These are phyloP conservation scores for Metschnikowia rubicola DNA, from an alignment of 805 yeast species.

Conservation along the genomic window DNA sequence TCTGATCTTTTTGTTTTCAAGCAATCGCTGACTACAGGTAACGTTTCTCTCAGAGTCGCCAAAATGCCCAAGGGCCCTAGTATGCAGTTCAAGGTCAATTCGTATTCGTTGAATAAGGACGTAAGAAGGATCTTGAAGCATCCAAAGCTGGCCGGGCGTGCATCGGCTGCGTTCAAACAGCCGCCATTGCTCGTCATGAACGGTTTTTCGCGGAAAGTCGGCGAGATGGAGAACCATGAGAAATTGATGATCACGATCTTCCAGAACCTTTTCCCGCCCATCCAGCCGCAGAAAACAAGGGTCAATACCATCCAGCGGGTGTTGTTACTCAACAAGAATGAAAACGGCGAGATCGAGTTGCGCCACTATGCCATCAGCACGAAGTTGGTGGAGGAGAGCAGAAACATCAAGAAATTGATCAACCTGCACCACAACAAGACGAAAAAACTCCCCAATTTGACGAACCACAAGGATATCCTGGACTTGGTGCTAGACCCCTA, in stretches of 20 bases:
- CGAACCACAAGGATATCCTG: constrained; percentile 67
- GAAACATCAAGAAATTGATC: constrained; percentile 67
- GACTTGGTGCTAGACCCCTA: constrained; percentile 83
- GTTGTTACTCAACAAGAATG: constrained; percentile 72
- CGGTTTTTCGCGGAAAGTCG: constrained; percentile 67
- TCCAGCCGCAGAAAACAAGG: constrained; percentile 78
- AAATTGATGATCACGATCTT: constrained; percentile 82
- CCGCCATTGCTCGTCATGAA: constrained; percentile 93
- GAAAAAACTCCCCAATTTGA: constrained; percentile 67
- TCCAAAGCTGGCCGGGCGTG: constrained; percentile 75
- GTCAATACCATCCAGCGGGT: constrained; percentile 79
- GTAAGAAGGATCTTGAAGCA: constrained; percentile 62
- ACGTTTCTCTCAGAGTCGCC: constrained; percentile 77
- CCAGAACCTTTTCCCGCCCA: constrained; percentile 94
- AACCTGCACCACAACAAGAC: constrained; percentile 57
- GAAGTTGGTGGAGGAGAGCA: constrained; percentile 73
- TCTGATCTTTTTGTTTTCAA: constrained; percentile 84
- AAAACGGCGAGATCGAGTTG: constrained; percentile 71
- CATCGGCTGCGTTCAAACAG: constrained; percentile 55
- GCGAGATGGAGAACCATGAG: constrained; percentile 65
- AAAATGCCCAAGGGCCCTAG: constrained; percentile 95
- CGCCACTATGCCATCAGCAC: constrained; percentile 91
- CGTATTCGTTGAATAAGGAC: constrained; percentile 81
- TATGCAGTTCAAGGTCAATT: constrained; percentile 70
- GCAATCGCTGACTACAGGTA: constrained; percentile 73